Conservation (phyloP, 768 basidiomycete species). For the Tephrocybe sp. region DNA sequence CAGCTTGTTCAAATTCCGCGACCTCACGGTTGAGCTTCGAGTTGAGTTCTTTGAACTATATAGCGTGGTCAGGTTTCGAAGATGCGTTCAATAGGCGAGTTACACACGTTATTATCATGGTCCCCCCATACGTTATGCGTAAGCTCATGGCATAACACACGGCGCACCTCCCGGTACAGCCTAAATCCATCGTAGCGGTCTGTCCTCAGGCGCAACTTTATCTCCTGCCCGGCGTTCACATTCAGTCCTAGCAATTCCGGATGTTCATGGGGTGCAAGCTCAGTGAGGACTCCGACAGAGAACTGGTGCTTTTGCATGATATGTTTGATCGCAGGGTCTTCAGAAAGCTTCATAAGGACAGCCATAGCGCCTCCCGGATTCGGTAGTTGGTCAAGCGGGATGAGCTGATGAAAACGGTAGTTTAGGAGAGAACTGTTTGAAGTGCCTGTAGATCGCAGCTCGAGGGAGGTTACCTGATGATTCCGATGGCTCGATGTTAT, state of each 20-base stretch:
- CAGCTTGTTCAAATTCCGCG: slow-evolving; percentile 58
- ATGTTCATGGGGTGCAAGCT: slow-evolving; percentile 76
- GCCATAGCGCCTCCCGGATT: slow-evolving; percentile 53
- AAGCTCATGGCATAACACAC: slow-evolving; percentile 75
- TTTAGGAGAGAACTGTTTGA: slow-evolving; percentile 34
- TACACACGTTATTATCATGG: slow-evolving; percentile 69
- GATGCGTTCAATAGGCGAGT: background rate
- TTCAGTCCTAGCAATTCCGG: slow-evolving; percentile 71
- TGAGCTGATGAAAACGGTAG: slow-evolving; percentile 64
- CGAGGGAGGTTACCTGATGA: background rate
- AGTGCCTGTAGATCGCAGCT: slow-evolving; percentile 58
- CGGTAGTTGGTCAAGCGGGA: slow-evolving; percentile 63
- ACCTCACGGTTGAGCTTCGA: slow-evolving; percentile 74
- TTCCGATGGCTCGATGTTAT: background rate
- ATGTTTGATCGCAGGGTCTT: slow-evolving; percentile 69
- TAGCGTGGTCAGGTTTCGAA: background rate
- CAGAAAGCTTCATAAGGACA: slow-evolving; percentile 54
- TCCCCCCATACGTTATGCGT: slow-evolving; percentile 73
- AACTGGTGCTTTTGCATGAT: slow-evolving; percentile 71
- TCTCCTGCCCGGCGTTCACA: slow-evolving; percentile 55
- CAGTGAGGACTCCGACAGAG: slow-evolving; percentile 66
- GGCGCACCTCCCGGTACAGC: slow-evolving; percentile 58
- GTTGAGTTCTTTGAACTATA: slow-evolving; percentile 73
- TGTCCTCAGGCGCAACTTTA: slow-evolving; percentile 69
- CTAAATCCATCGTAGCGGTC: slow-evolving; percentile 72